Percentiles rank a stretch among this genome's conserved stretches.
Evolutionary conservation across 164 flowering plant species (phyloP).

Genomic region (Liquidambar formosana): DNA sequence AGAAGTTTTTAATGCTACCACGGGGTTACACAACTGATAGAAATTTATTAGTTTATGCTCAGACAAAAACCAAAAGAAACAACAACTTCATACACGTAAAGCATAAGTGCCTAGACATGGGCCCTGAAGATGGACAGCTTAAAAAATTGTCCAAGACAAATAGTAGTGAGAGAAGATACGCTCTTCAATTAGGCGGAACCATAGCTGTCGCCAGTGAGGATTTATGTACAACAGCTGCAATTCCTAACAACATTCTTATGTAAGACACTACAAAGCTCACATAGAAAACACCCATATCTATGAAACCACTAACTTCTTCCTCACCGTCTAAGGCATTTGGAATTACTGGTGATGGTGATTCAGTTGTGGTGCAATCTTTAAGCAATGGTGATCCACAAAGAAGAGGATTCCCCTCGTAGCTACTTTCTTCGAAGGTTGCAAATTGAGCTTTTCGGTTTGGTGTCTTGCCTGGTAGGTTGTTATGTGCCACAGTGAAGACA

Average conservation of each 20-base stretch:
- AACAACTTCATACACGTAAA: not conserved
- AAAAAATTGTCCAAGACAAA: too few species aligned
- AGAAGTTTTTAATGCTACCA: too few species aligned
- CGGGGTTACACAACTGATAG: too few species aligned
- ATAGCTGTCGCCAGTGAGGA: too few species aligned
- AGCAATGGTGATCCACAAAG: slow-evolving; percentile 12
- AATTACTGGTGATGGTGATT: not conserved
- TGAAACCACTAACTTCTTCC: not conserved
- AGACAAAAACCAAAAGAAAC: too few species aligned
- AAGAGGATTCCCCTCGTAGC: slow-evolving; percentile 3
- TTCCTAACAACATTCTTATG: too few species aligned
- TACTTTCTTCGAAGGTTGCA: not conserved
- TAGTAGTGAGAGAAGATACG: too few species aligned
- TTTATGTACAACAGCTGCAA: too few species aligned
- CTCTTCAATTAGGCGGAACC: too few species aligned
- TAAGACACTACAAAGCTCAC: not conserved
- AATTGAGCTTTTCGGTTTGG: not conserved
- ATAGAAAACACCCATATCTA: not conserved
- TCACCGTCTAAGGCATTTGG: not conserved
- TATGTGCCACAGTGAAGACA: not conserved
- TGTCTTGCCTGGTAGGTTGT: not conserved
- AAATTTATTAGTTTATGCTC: too few species aligned
- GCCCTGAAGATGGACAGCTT: too few species aligned
- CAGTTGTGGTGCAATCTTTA: not conserved
- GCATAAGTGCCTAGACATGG: not conserved